Conservation (phyloP, 371 early-diverging fungal species). For the Dentiscutata heterogama region DNA sequence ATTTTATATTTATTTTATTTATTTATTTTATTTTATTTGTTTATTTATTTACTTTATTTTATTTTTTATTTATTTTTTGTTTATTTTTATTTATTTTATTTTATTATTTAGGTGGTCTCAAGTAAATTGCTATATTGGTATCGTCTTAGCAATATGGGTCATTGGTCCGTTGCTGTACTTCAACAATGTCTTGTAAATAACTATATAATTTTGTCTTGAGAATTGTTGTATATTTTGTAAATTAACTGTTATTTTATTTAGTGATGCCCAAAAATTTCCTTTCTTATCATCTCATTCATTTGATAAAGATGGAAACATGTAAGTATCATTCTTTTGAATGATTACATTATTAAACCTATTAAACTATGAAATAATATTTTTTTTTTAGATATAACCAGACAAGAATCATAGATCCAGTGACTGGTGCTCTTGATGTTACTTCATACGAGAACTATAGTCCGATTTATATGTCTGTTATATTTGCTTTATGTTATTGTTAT, state of each 20-base stretch:
- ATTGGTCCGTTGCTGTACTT: slow-evolving; percentile 75
- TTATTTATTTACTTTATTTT: not conserved
- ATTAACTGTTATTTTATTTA: not conserved
- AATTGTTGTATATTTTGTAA: not conserved
- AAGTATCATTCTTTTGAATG: not conserved
- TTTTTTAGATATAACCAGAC: slow-evolving; percentile 28
- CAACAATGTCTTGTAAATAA: slow-evolving; percentile 68
- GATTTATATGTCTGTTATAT: slow-evolving; percentile 78
- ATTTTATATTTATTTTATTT: not conserved
- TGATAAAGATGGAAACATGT: slow-evolving; percentile 21
- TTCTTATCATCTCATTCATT: slow-evolving; percentile 1
- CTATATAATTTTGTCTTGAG: slow-evolving; percentile 53
- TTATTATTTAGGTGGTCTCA: slow-evolving; percentile 67
- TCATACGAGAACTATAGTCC: slow-evolving; percentile 58
- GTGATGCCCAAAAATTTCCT: slow-evolving; percentile 21
- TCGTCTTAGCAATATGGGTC: slow-evolving; percentile 73
- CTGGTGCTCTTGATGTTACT: not conserved
- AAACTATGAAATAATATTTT: not conserved
- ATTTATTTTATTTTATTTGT: too few relatives aligned
- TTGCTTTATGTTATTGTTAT: slow-evolving; percentile 78
- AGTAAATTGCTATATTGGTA: slow-evolving; percentile 73
- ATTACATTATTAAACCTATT: not conserved
- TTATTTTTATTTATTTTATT: too few relatives aligned
- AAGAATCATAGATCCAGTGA: not conserved
- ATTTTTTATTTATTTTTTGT: too few relatives aligned